Evolutionary conservation across 306 rosid genomes (phyloP).

Genomic region (Benincasa hispida): DNA sequence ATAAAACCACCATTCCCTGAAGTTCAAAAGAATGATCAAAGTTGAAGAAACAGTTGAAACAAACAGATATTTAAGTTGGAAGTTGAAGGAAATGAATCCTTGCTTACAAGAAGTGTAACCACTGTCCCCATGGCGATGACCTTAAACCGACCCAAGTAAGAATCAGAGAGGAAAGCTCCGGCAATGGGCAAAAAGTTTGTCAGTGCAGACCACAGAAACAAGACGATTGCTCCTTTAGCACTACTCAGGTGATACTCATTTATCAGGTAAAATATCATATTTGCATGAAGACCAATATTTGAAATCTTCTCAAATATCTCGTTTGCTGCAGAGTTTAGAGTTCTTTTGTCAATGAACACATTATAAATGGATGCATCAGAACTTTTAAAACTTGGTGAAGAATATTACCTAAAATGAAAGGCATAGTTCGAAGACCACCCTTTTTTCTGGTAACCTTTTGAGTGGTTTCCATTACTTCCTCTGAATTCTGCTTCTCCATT

Average conservation of each 20-base stretch:
- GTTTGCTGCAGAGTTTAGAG: constrained; percentile 35
- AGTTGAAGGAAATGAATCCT: neutral
- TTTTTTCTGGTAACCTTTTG: constrained; percentile 20
- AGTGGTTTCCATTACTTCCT: constrained; percentile 20
- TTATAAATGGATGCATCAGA: neutral
- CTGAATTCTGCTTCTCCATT: constrained; percentile 21
- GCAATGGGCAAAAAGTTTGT: constrained; percentile 30
- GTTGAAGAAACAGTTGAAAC: neutral
- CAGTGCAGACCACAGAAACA: constrained; percentile 41
- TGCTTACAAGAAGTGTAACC: constrained; percentile 41
- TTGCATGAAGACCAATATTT: constrained; percentile 44
- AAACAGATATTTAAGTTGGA: neutral
- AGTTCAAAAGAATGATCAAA: neutral
- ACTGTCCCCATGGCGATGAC: constrained; percentile 37
- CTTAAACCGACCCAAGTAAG: constrained; percentile 55
- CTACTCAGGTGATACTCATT: constrained; percentile 31
- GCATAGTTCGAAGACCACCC: constrained; percentile 74
- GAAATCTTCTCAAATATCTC: constrained; percentile 76
- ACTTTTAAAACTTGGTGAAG: neutral
- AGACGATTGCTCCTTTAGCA: constrained; percentile 25
- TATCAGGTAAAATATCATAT: constrained; percentile 49
- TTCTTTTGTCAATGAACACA: neutral
- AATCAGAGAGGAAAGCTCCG: constrained; percentile 83
- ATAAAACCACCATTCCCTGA: constrained; percentile 46
- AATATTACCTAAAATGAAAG: constrained; percentile 64